Evolutionary conservation across 768 basidiomycete genomes (phyloP), one percentile per base, ranked within the genome.

Genomic region (Clathrus columnatus): DNA sequence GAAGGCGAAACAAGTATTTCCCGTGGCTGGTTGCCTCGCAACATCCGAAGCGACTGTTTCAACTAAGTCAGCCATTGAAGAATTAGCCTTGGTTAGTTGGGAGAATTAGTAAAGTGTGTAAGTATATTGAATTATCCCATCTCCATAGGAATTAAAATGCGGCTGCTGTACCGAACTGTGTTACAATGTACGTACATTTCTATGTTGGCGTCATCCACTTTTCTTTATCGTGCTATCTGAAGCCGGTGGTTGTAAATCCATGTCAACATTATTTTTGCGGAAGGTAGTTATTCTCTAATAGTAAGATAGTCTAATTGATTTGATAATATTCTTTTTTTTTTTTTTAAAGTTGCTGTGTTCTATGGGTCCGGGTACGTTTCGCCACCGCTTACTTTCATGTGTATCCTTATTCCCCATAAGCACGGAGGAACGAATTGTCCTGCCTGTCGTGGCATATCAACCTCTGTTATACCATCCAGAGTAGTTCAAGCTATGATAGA

Each of bases 221-320:
- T 28, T 24, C 41, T 18, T 10, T 17, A 20, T 43, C 8, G 17
- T 36, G 30, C n/a, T 28, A 42, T 24, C n/a, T 54, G 7, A 23
- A 80, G 57, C 90, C 90, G 2, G 89, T 92, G 16, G 72, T 90
- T 26, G 86, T 92, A 50, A 75, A 78, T 30, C 90, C 90, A 27
- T 92, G 90, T 67, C 87, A 91, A 62, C 90, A 92, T 74, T 90
- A 87, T 75, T 91, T 91, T 65, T 92, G 90, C 63, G 90, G 90
- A 68, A 90, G 89, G 87, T 89, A 68, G 57, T 71, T 61, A 48
- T 47, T 1, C 14, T 28, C 16, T 48, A 51, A 0, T 29, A 32
- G 43, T 11, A 36, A 41, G 29, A 8, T 48, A 14, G 5, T 28
- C 2, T 43, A 30, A 30, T 26, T 36, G 14, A 11, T 11, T n/a